These are phyloP conservation scores for Pyrenophora graminea DNA, from an alignment of 2,329 filamentous ascomycete species.

Conservation along the genomic window DNA sequence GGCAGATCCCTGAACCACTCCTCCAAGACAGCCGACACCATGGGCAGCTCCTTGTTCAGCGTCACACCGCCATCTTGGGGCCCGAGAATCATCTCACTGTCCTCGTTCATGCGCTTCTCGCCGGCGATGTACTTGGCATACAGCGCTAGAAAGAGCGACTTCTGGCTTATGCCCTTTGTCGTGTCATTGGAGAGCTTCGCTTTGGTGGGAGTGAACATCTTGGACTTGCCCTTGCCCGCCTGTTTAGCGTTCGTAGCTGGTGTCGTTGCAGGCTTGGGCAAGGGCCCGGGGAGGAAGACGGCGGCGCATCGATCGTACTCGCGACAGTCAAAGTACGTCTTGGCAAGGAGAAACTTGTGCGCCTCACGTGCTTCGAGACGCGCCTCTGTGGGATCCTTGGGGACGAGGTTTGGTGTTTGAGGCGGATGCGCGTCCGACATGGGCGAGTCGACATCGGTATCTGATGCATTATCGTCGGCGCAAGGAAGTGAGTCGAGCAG, in stretches of 20 bases:
- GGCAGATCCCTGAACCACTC: constrained; percentile 74
- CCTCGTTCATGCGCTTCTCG: constrained; percentile 95
- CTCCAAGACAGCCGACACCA: constrained; percentile 75
- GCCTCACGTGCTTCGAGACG: constrained; percentile 77
- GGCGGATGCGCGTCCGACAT: constrained; percentile 59
- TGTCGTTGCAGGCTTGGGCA: constrained; percentile 65
- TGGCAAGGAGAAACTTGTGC: constrained; percentile 84
- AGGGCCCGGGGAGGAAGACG: constrained; percentile 81
- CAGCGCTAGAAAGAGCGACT: constrained; percentile 86
- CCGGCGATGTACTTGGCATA: constrained; percentile 93
- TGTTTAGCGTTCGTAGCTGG: constrained; percentile 43
- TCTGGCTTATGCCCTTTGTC: constrained; percentile 72
- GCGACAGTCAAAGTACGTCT: constrained; percentile 91
- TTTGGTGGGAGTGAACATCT: constrained; percentile 47
- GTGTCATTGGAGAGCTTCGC: constrained; percentile 37
- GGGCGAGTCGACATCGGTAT: constrained; percentile 62
- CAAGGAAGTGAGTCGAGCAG: constrained; percentile 79
- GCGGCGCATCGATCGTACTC: constrained; percentile 93
- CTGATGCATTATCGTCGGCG: constrained; percentile 60
- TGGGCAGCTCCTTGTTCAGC: constrained; percentile 80
- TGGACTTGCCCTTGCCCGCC: constrained; percentile 64
- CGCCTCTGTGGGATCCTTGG: constrained; percentile 72
- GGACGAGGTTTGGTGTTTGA: constrained; percentile 52
- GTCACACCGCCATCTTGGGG: constrained; percentile 86
- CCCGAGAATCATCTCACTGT: constrained; percentile 95